Percentiles rank a stretch among this genome's conserved stretches.
Evolutionary conservation across 257 asterid genomes (phyloP).

Genomic region (Capsicum pubescens): DNA sequence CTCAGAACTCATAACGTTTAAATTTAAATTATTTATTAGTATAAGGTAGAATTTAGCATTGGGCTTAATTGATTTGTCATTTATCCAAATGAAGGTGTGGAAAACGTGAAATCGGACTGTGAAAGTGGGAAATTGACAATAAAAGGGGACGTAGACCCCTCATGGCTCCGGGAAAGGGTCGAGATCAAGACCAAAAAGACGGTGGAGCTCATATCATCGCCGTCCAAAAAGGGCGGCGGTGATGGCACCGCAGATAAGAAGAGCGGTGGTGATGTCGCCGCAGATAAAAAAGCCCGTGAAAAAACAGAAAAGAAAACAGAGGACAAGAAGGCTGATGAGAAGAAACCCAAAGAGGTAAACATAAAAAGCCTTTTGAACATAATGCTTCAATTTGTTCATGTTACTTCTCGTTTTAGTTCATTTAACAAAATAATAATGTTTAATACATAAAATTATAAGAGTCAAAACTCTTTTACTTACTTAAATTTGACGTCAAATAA

Average conservation of each 20-base stretch:
- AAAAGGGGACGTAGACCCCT: constrained; percentile 39
- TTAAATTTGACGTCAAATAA: too few species aligned
- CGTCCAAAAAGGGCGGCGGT: constrained; percentile 35
- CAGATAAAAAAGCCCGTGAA: constrained; percentile 43
- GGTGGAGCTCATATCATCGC: constrained; percentile 38
- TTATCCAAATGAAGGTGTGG: constrained; percentile 31
- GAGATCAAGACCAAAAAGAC: constrained; percentile 40
- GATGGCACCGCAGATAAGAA: not conserved
- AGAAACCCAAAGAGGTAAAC: constrained; percentile 49
- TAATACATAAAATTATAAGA: too few species aligned
- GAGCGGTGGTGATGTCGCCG: constrained; percentile 31
- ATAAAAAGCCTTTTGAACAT: not conserved
- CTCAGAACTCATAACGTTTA: not conserved
- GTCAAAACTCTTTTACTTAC: too few species aligned
- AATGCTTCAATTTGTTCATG: too few species aligned
- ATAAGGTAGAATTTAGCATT: not conserved
- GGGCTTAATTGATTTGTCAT: not conserved
- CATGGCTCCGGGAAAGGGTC: constrained; percentile 36
- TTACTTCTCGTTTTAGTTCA: too few species aligned
- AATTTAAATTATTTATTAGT: not conserved
- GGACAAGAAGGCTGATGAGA: constrained; percentile 41
- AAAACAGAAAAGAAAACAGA: constrained; percentile 42
- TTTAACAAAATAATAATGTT: too few species aligned
- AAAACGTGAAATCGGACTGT: constrained; percentile 37
- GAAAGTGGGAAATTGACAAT: constrained; percentile 33